Percentiles rank a stretch among this genome's conserved stretches.
Evolutionary conservation across 108 stramenopile species (phyloP).

Genomic region (Nitzschia palea): DNA sequence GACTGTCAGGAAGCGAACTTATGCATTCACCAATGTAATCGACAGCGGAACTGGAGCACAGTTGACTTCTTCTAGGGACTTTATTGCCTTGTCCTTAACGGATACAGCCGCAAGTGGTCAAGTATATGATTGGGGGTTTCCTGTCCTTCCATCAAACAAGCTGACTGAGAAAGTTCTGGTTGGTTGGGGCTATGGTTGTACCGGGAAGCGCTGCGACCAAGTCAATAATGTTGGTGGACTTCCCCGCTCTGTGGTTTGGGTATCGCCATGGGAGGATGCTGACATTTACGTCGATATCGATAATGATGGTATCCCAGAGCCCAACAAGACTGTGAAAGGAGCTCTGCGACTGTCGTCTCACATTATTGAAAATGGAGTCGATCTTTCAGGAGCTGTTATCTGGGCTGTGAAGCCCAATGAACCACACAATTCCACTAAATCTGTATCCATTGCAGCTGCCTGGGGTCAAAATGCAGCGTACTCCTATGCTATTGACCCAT

Average conservation of each 20-base stretch:
- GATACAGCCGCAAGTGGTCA: background rate
- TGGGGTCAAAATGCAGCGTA: constrained; percentile 13
- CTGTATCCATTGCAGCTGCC: constrained; percentile 24
- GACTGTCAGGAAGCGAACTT: background rate
- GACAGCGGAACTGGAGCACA: background rate
- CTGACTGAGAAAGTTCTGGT: constrained; percentile 16
- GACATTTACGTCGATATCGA: constrained; percentile 26
- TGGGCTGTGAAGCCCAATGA: background rate
- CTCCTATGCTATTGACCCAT: constrained; percentile 1
- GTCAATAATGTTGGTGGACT: too few relatives aligned
- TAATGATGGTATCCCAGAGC: constrained; percentile 16
- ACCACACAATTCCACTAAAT: background rate
- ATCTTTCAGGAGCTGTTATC: constrained; percentile 30
- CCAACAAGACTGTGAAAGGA: background rate
- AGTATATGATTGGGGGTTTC: background rate
- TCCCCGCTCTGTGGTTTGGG: constrained; percentile 17
- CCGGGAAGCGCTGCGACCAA: background rate
- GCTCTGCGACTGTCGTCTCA: background rate
- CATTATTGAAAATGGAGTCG: constrained; percentile 2
- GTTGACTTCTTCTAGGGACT: background rate
- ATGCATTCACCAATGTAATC: background rate
- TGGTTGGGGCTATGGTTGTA: constrained; percentile 30
- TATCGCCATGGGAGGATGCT: constrained; percentile 25
- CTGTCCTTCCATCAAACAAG: background rate
- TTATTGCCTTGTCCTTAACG: background rate